Evolutionary conservation across 148 eudicot species (phyloP).

Genomic region (Rhododendron ovatum): DNA sequence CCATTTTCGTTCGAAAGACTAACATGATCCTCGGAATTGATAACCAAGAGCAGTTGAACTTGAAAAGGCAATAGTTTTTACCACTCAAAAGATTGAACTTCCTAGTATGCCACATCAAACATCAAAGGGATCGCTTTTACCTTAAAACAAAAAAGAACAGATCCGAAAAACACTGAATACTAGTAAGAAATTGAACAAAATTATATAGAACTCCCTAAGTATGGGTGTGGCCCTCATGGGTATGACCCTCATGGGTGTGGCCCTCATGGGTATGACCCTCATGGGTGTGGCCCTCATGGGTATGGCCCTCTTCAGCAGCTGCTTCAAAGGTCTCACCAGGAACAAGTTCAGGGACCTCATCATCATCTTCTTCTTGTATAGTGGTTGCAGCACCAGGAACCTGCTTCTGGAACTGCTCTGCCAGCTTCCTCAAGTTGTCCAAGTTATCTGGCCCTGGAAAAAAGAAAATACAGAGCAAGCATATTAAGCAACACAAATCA

Average conservation of each 20-base stretch:
- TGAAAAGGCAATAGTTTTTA: neutral
- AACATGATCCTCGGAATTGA: neutral
- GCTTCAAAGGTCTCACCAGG: conserved; percentile 92
- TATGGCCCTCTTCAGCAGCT: conserved; percentile 63
- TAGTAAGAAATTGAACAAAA: conserved; percentile 9
- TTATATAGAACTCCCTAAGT: conserved; percentile 17
- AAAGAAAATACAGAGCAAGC: neutral
- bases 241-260: too few species aligned
- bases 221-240: neutral
- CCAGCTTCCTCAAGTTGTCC: conserved; percentile 79
- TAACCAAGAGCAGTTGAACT: neutral
- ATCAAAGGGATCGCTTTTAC: conserved; percentile 3
- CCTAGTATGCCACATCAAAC: conserved; percentile 8
- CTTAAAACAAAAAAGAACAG: neutral
- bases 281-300: too few species aligned
- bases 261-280: too few species aligned
- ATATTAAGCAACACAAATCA: neutral
- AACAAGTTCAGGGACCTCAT: conserved; percentile 91
- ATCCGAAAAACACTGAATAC: neutral
- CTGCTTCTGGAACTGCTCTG: conserved; percentile 75
- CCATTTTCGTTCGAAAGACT: neutral
- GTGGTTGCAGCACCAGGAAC: conserved; percentile 35
- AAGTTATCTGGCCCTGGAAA: conserved; percentile 81
- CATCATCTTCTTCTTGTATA: conserved; percentile 61
- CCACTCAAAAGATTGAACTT: conserved; percentile 6